phyloP scores from a whole-genome alignment of 495 filamentous ascomycete species.

The Penicillium fimorum region DNA sequence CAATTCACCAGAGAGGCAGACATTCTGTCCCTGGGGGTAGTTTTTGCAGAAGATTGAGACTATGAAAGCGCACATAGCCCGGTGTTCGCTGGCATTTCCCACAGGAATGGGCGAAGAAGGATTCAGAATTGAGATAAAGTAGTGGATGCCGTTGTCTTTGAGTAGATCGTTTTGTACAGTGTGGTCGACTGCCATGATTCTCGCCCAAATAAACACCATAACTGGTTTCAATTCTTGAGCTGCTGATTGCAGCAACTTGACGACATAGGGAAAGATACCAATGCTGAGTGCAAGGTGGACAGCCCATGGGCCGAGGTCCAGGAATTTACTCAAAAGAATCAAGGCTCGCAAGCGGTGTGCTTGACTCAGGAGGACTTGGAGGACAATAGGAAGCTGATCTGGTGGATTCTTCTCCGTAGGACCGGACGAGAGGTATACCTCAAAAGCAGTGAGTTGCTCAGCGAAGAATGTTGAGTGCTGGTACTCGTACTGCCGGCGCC shows the following conservation, averaged over 20 bases:
- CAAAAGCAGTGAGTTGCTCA: slow-evolving; percentile 95
- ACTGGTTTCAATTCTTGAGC: slow-evolving; percentile 93
- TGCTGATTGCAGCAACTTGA: slow-evolving; percentile 93
- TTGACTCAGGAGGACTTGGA: slow-evolving; percentile 94
- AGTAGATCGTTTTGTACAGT: slow-evolving; percentile 89
- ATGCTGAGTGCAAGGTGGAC: slow-evolving; percentile 95
- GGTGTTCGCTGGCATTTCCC: slow-evolving; percentile 83
- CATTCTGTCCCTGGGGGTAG: slow-evolving; percentile 84
- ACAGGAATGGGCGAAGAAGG: slow-evolving; percentile 79
- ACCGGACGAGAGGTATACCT: slow-evolving; percentile 90
- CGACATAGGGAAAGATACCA: slow-evolving; percentile 96
- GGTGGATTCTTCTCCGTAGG: slow-evolving; percentile 81
- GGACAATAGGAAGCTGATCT: slow-evolving; percentile 91
- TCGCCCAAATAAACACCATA: slow-evolving; percentile 99
- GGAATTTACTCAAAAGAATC: slow-evolving; percentile 87
- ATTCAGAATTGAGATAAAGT: slow-evolving; percentile 89
- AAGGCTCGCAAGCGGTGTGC: slow-evolving; percentile 90
- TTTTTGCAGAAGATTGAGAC: slow-evolving; percentile 94
- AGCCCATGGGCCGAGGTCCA: slow-evolving; percentile 96
- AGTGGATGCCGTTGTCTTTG: slow-evolving; percentile 94
- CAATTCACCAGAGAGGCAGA: slow-evolving; percentile 76
- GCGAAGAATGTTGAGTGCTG: slow-evolving; percentile 94
- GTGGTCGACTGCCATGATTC: slow-evolving; percentile 92
- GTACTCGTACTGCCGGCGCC: slow-evolving; percentile 79
- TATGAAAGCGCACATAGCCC: slow-evolving; percentile 99